A percentile compares a stretch with the other conserved stretches of the same genome.
Evolutionary conservation across 495 filamentous ascomycete species (phyloP).

Genomic region (Aspergillus avenaceus): DNA sequence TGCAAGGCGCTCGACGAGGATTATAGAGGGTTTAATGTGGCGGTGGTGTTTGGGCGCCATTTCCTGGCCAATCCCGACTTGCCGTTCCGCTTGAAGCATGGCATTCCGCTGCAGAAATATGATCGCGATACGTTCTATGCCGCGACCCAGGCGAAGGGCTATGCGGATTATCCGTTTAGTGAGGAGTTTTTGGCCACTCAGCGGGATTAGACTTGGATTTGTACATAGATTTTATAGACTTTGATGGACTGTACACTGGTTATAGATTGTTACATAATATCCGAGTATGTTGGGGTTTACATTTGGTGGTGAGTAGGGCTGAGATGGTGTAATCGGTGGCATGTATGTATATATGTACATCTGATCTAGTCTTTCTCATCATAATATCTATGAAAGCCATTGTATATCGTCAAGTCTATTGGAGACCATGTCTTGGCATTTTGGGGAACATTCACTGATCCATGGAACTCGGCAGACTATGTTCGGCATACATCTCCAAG

Average conservation of each 20-base stretch:
- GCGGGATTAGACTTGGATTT: too few relatives aligned
- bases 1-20: constrained; percentile 43
- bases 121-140: constrained; percentile 54
- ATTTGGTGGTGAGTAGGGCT: too few relatives aligned
- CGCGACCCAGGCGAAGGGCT: constrained; percentile 41
- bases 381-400: background rate
- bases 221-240: too few relatives aligned
- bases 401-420: too few relatives aligned
- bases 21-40: constrained; percentile 45
- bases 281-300: too few relatives aligned
- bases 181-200: too few relatives aligned
- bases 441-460: background rate
- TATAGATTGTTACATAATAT: too few relatives aligned
- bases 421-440: background rate
- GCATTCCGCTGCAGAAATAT: constrained; percentile 48
- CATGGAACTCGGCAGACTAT: background rate
- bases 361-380: too few relatives aligned
- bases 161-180: constrained; percentile 54
- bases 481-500: background rate
- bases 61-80: constrained; percentile 71
- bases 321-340: too few relatives aligned
- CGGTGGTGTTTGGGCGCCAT: constrained; percentile 55
- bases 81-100: constrained; percentile 52
- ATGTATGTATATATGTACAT: too few relatives aligned
- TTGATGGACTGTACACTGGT: too few relatives aligned